Evolutionary conservation across 2,329 filamentous ascomycete genomes (phyloP), one percentile per base, ranked within the genome.

Genomic region (Epichloe bromicola): DNA sequence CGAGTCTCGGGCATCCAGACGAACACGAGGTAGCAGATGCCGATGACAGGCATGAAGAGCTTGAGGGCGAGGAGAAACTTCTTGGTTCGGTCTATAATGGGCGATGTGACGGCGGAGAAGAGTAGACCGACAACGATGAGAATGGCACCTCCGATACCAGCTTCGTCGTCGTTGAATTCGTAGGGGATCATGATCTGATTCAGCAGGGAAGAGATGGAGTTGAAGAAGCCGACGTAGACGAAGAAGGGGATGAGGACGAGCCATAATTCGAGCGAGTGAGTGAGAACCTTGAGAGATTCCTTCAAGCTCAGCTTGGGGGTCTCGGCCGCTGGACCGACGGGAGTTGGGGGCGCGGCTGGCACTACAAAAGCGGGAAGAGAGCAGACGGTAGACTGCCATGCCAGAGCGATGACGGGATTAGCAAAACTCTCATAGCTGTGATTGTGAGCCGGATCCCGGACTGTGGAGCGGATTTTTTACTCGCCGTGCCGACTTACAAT

Each of bases 141-240:
- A 8, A 97, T 68, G 1, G 86, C 93, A 56, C 93, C 93, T 11
- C 84, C 88, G 60, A 97, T 90, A 36, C 93, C 93, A 20, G 91
- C 87, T 51, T 95, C 77, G 56, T 85, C 84, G 64, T 95, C 85
- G 53, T 72, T 78, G 75, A 88, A 95, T 60, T 81, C 86, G 69
- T 96, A 91, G 0, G 93, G 93, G 39, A 79, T 73, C 56, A 97
- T 78, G 63, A 97, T 87, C 64, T 96, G 91, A 70, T 91, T 95
- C 10, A 97, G 75, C 1, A 97, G 79, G 2, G 86, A 86, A 47
- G 89, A 94, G 57, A 90, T 74, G 58, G 85, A 85, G 74, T 97
- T 97, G 81, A 98, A 98, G 71, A 93, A 84, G 60, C 86, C 89
- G 54, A 95, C 87, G 66, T 89, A 95, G 60, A 90, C 68, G 56